These are phyloP conservation scores for Sugiyamaella novakii DNA, from an alignment of 1,139 yeast species.

Conservation along the genomic window DNA sequence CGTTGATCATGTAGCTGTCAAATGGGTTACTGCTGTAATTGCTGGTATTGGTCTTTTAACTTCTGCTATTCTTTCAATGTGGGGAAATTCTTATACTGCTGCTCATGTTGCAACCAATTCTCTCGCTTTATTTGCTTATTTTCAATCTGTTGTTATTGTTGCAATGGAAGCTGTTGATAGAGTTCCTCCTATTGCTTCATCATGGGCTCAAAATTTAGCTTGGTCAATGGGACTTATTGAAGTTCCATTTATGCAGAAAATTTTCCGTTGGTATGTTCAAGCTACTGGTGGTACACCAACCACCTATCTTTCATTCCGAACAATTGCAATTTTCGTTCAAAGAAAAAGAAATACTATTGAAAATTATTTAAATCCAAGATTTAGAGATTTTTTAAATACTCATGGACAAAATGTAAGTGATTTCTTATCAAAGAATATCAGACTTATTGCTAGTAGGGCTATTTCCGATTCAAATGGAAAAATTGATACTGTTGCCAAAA, in stretches of 20 bases:
- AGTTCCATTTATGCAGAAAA: conserved; percentile 75
- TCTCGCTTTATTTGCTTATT: conserved; percentile 84
- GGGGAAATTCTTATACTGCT: conserved; percentile 92
- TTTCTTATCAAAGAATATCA: conserved; percentile 7
- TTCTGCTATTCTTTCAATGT: conserved; percentile 81
- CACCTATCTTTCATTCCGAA: conserved; percentile 53
- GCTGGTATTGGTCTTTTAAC: conserved; percentile 88
- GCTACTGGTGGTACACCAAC: conserved; percentile 91
- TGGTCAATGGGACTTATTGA: conserved; percentile 94
- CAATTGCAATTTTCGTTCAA: conserved; percentile 76
- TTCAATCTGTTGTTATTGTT: conserved; percentile 89
- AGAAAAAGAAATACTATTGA: conserved; percentile 41
- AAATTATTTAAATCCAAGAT: conserved; percentile 33
- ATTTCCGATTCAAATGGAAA: neutral
- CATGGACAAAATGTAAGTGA: conserved; percentile 21
- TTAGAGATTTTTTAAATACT: conserved; percentile 30
- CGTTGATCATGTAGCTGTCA: conserved; percentile 88
- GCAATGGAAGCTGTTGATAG: conserved; percentile 94
- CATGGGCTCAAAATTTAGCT: conserved; percentile 95
- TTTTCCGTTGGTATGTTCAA: conserved; percentile 93
- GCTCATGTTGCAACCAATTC: conserved; percentile 97
- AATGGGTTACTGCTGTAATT: conserved; percentile 97
- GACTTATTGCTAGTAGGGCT: conserved; percentile 1
- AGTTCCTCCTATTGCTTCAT: conserved; percentile 95
- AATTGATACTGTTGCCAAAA: conserved; percentile 25